Percentiles rank a stretch among this genome's conserved stretches.
phyloP scores from a whole-genome alignment of 257 asterid species.

The Hygrophila difformis region DNA sequence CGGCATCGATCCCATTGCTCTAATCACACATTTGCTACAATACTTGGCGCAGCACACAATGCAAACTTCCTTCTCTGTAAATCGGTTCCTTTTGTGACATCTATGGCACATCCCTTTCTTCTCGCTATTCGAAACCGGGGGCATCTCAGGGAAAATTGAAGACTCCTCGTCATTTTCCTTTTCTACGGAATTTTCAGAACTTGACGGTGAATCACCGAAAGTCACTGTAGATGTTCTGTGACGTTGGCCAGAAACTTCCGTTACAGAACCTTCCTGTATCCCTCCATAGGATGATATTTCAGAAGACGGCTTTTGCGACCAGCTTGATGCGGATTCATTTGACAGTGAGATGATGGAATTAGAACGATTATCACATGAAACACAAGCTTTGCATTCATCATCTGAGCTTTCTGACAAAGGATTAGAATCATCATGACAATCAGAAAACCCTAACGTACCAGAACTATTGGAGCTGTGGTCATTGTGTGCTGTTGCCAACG shows the following conservation, averaged over 20 bases:
- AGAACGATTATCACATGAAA: background rate
- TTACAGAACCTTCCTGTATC: conserved; percentile 18
- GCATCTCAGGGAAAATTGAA: conserved; percentile 24
- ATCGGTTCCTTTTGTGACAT: conserved; percentile 45
- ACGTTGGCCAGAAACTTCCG: conserved; percentile 25
- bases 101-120: conserved; percentile 57
- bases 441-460: conserved; percentile 63
- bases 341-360: conserved; percentile 15
- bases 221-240: conserved; percentile 30
- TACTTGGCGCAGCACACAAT: conserved; percentile 75
- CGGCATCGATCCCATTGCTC: conserved; percentile 97
- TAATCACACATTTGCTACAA: conserved; percentile 60
- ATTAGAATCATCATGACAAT: conserved; percentile 26
- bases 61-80: conserved; percentile 61
- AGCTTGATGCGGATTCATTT: no score
- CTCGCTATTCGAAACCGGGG: conserved; percentile 24
- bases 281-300: no score
- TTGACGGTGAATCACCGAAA: conserved; percentile 30
- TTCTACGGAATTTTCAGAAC: conserved; percentile 21
- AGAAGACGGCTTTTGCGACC: no score
- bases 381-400: conserved; percentile 23
- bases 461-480: conserved; percentile 53
- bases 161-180: conserved; percentile 28
- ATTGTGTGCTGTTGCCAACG: conserved; percentile 21
- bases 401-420: conserved; percentile 51